Base-by-base conservation (phyloP, 495 filamentous ascomycete genomes). In the Aspergillus biplanus region DNA sequence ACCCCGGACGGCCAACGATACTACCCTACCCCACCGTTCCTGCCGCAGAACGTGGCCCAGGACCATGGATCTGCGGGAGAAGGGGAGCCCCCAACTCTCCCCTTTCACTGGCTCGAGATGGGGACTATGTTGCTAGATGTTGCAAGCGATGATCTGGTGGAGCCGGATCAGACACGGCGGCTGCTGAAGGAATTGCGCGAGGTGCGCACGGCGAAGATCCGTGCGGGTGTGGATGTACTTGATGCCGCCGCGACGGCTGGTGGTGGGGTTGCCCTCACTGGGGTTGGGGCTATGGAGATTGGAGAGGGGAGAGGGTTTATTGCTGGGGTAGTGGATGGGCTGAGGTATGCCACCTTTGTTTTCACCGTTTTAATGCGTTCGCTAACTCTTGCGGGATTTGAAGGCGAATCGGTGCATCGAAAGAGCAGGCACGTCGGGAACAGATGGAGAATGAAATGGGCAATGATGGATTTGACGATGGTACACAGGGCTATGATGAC, bases 91-190 rank as follows among this genome's bases (percentile, higher is more conserved):
- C 86, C 88, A 13, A 85, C 87, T 16, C 81, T 99, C 11, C 95
- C 95, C 1, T 98, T 93, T 68, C 93, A 97, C 75, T 99, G 93
- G 92, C 82, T 96, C 0, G 93, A 97, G 73, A 79, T 97, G 0
- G 88, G 89, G 0, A 92, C 95, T 71, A 85, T 94, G 71, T 80
- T 99, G 42, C 83, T 98, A 4, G 89, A 92, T 33, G 89, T 87
- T 27, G 93, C 93, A 31, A 83, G 85, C 7, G 94, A 99, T 74
- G 94, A 98, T 71, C 83, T 98, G 47, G 83, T 89, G 1, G 87
- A 89, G 3, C 82, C 90, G 8, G 90, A 92, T 64, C 83, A 85
- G 66, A 88, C 96, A 27, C 80, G 93, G 11, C 83, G 88, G 55
- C 64, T 97, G 64, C 66, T 99, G 70, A 80, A 94, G 61, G 92